Evolutionary conservation across 2,329 filamentous ascomycete genomes (phyloP).

Genomic region (Aureobasidium vineae): DNA sequence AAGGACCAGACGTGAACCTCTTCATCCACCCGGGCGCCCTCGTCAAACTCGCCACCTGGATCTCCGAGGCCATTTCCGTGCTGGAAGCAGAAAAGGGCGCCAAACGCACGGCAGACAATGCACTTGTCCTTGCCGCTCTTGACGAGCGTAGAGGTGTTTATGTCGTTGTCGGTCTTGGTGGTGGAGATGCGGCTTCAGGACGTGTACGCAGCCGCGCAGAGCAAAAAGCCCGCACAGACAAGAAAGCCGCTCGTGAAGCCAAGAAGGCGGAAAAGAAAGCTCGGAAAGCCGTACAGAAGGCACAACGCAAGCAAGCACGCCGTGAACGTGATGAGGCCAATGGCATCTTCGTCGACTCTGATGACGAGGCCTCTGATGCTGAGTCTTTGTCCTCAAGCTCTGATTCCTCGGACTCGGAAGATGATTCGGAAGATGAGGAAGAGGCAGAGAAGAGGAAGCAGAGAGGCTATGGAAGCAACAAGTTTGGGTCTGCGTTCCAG

Average conservation of each 20-base stretch:
- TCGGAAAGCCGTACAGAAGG: slow-evolving; percentile 57
- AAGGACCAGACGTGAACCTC: slow-evolving; percentile 84
- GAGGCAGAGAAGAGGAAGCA: slow-evolving; percentile 55
- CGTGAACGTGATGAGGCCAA: slow-evolving; percentile 61
- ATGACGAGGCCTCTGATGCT: slow-evolving; percentile 44
- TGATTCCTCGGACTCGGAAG: slow-evolving; percentile 36
- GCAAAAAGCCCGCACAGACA: slow-evolving; percentile 59
- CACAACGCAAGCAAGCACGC: slow-evolving; percentile 57
- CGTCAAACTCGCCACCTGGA: slow-evolving; percentile 91
- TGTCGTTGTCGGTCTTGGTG: slow-evolving; percentile 87
- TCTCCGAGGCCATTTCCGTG: slow-evolving; percentile 86
- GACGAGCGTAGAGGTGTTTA: slow-evolving; percentile 87
- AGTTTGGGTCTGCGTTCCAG: slow-evolving; percentile 93
- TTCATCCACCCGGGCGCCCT: slow-evolving; percentile 92
- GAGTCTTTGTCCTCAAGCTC: slow-evolving; percentile 45
- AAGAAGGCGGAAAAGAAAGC: slow-evolving; percentile 46
- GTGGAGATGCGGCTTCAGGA: slow-evolving; percentile 69
- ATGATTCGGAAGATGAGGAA: slow-evolving; percentile 49
- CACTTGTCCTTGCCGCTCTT: slow-evolving; percentile 84
- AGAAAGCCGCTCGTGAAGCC: slow-evolving; percentile 59
- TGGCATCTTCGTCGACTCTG: slow-evolving; percentile 46
- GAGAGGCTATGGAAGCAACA: slow-evolving; percentile 74
- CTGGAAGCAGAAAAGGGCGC: slow-evolving; percentile 76
- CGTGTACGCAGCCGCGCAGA: slow-evolving; percentile 41
- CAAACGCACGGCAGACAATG: slow-evolving; percentile 59